Evolutionary conservation across 176 grass and related monocot genomes (phyloP), one percentile per base, ranked within the genome.

Genomic region (Rhynchospora tenuis): DNA sequence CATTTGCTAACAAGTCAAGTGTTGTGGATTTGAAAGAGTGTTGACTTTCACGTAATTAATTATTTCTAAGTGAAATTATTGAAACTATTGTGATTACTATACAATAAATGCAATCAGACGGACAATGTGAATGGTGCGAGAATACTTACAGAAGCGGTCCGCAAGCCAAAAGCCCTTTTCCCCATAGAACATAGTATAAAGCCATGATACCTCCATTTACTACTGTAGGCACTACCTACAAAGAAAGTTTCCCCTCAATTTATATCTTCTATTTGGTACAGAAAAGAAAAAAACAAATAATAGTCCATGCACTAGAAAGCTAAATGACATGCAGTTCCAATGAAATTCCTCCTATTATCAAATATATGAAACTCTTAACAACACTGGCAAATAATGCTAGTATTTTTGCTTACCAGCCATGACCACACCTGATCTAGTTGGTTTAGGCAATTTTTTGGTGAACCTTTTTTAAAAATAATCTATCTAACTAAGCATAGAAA

Each of bases 141-240:
- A 46, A 83, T 67, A 88, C 95, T 90, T 99, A 99, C 96, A 93
- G 67, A 79, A 99, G 76, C 58, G 96, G 96, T 3, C 96, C 93
- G 70, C 96, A 95, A 80, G 86, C 84, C 59, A 88, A 82, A 90
- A 98, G 89, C 46, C 96, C 96, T 89, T 98, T 98, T 47, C 91
- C 96, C 96, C 96, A 98, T 72, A 98, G 88, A 19, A 92, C 80
- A 3, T 90, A 99, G 88, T 95, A 95, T 89, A 99, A 88, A 81
- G 96, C 88, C 86, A 99, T 88, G 78, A 99, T 95, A 79, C 96
- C 96, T 68, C 96, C 96, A 95, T 95, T 99, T 65, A 99, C 81
- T 62, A 99, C 86, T 74, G 96, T 89, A 46, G 96, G 96, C 83
- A 93, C 72, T 28, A 95, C 86, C 96, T 99, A 82, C 83, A 83